Conservation (phyloP, 164 flowering plant species). For the Nelumbo lutea region DNA sequence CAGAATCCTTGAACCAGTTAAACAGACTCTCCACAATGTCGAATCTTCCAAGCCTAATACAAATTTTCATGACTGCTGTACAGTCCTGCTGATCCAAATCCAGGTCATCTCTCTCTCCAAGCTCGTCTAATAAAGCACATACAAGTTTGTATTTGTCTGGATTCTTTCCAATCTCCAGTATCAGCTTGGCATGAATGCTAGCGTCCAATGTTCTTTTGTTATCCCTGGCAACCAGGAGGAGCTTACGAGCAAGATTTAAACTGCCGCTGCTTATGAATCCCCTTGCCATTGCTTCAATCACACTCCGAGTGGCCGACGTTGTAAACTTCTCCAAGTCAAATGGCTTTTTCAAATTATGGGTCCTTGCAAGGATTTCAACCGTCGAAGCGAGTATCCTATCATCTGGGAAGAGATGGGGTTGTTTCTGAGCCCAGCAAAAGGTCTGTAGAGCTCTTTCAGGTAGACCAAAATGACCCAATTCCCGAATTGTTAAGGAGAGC, state of each 20-base stretch:
- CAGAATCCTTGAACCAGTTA: slow-evolving; percentile 64
- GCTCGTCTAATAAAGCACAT: slow-evolving; percentile 54
- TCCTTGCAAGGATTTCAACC: slow-evolving; percentile 69
- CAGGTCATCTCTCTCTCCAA: slow-evolving; percentile 70
- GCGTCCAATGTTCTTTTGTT: slow-evolving; percentile 52
- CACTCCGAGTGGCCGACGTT: slow-evolving; percentile 49
- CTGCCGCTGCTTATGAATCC: slow-evolving; percentile 81
- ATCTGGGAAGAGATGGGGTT: slow-evolving; percentile 76
- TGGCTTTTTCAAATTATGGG: slow-evolving; percentile 53
- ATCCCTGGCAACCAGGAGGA: slow-evolving; percentile 48
- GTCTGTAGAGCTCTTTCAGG: slow-evolving; percentile 75
- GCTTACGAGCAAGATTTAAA: slow-evolving; percentile 59
- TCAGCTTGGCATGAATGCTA: slow-evolving; percentile 68
- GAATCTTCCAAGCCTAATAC: slow-evolving; percentile 56
- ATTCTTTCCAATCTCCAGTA: slow-evolving; percentile 65
- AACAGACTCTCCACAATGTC: slow-evolving; percentile 66
- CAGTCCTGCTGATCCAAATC: slow-evolving; percentile 68
- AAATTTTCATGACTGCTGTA: slow-evolving; percentile 77
- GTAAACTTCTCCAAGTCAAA: slow-evolving; percentile 45
- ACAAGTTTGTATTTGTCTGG: slow-evolving; percentile 60
- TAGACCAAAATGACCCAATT: slow-evolving; percentile 83
- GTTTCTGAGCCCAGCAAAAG: slow-evolving; percentile 78
- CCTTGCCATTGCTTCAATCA: slow-evolving; percentile 73
- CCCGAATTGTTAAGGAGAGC: slow-evolving; percentile 75
- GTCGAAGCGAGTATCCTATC: slow-evolving; percentile 72